These are phyloP conservation scores for Neoboletus brunneissimus DNA, from an alignment of 768 basidiomycete genomes.

Conservation along the genomic window DNA sequence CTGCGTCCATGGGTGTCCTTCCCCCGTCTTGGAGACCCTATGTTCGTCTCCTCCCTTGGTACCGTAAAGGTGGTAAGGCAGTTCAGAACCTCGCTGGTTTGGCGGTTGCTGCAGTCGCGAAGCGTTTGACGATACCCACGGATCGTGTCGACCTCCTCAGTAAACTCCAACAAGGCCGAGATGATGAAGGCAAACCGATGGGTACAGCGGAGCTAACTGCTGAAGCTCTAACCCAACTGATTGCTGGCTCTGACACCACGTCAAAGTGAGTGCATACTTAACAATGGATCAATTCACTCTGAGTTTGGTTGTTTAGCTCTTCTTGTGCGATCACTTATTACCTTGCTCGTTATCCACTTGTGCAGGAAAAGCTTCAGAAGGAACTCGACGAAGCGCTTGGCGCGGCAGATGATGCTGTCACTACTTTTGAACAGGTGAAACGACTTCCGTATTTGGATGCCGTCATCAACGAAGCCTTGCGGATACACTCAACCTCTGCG, in stretches of 20 bases:
- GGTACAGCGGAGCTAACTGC: slow-evolving; percentile 81
- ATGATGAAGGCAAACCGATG: slow-evolving; percentile 77
- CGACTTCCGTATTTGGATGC: slow-evolving; percentile 77
- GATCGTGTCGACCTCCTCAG: slow-evolving; percentile 80
- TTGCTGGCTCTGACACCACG: slow-evolving; percentile 90
- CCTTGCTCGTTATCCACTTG: slow-evolving; percentile 63
- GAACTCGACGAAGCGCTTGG: slow-evolving; percentile 66
- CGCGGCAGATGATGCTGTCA: slow-evolving; percentile 57
- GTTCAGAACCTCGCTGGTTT: slow-evolving; percentile 76
- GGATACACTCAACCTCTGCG: slow-evolving; percentile 80
- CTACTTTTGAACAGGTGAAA: slow-evolving; percentile 69
- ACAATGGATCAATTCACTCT: neutral
- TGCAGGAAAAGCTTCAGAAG: slow-evolving; percentile 68
- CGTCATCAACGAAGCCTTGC: slow-evolving; percentile 82
- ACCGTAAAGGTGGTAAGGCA: slow-evolving; percentile 58
- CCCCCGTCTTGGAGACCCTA: slow-evolving; percentile 70
- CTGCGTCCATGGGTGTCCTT: slow-evolving; percentile 78
- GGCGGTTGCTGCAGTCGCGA: slow-evolving; percentile 75
- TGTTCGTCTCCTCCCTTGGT: slow-evolving; percentile 72
- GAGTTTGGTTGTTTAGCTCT: slow-evolving; percentile 48
- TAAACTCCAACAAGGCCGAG: slow-evolving; percentile 75
- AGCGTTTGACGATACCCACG: slow-evolving; percentile 62
- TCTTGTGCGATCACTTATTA: slow-evolving; percentile 88
- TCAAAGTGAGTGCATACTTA: slow-evolving; percentile 61
- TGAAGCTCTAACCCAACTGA: slow-evolving; percentile 81